These are phyloP conservation scores for Astraeus odoratus DNA, from an alignment of 768 basidiomycete species.

Conservation along the genomic window DNA sequence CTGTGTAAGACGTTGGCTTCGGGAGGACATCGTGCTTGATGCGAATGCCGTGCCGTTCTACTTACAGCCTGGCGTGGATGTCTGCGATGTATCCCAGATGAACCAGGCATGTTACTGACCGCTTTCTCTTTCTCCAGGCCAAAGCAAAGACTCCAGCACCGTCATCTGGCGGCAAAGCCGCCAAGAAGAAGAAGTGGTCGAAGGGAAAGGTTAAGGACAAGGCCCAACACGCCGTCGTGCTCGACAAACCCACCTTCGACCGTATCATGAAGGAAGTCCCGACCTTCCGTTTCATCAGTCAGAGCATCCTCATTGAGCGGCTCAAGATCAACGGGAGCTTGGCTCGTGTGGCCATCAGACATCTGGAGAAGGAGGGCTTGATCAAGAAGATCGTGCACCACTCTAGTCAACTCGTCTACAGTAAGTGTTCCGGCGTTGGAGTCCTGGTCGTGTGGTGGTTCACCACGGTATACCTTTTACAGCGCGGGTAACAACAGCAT, in stretches of 20 bases:
- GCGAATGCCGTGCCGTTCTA: neutral
- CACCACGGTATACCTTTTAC: slow-evolving; percentile 3
- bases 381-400: slow-evolving; percentile 98
- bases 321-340: slow-evolving; percentile 95
- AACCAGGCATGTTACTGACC: neutral
- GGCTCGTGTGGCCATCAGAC: slow-evolving; percentile 84
- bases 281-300: slow-evolving; percentile 97
- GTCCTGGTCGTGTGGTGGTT: neutral
- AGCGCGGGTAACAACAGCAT: slow-evolving; percentile 40
- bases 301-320: slow-evolving; percentile 97
- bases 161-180: slow-evolving; percentile 74
- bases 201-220: slow-evolving; percentile 99
- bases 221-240: slow-evolving; percentile 91
- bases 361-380: slow-evolving; percentile 87
- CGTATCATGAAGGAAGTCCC: slow-evolving; percentile 98
- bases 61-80: slow-evolving; percentile 20
- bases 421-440: slow-evolving; percentile 40
- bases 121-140: slow-evolving; percentile 41
- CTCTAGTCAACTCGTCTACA: slow-evolving; percentile 92
- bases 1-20: neutral
- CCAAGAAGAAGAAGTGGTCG: slow-evolving; percentile 99
- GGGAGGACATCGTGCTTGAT: neutral
- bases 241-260: slow-evolving; percentile 90
- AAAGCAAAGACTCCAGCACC: slow-evolving; percentile 67
- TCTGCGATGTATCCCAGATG: slow-evolving; percentile 12